phyloP scores from a whole-genome alignment of 768 basidiomycete genomes.

The Leccinum rimulosum region DNA sequence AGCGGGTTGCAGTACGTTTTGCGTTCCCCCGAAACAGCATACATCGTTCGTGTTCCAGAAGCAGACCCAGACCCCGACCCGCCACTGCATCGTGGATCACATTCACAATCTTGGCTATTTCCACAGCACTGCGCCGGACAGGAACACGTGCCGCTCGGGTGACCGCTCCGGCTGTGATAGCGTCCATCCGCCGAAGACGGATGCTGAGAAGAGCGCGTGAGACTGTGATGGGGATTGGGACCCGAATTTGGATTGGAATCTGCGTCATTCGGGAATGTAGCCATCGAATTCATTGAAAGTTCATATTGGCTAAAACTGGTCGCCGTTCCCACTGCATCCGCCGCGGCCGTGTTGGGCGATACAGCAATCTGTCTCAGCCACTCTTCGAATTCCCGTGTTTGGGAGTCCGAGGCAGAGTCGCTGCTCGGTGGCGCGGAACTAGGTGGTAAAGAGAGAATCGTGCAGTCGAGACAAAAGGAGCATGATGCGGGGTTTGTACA shows the following conservation, averaged over 20 bases:
- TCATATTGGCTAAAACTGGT: conserved; percentile 32
- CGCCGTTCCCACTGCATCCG: conserved; percentile 18
- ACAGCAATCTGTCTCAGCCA: conserved; percentile 55
- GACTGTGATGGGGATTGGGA: conserved; percentile 4
- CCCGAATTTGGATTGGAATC: conserved; percentile 9
- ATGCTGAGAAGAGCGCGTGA: conserved; percentile 15
- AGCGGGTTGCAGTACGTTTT: conserved; percentile 13
- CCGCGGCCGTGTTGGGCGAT: conserved; percentile 13
- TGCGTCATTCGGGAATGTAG: conserved; percentile 10
- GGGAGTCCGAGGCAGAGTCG: conserved; percentile 42
- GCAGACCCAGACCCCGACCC: conserved; percentile 7
- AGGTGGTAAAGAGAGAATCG: conserved; percentile 50
- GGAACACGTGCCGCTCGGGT: conserved; percentile 30
- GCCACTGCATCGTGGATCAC: conserved; percentile 25
- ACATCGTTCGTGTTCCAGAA: conserved; percentile 21
- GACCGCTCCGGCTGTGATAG: conserved; percentile 35
- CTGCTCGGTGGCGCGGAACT: conserved; percentile 41
- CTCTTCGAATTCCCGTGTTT: conserved; percentile 53
- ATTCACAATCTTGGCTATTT: conserved; percentile 30
- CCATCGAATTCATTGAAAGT: conserved; percentile 19
- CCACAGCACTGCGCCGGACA: conserved; percentile 35
- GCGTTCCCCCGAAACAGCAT: conserved; percentile 37
- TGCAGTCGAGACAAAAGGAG: conserved; percentile 60
- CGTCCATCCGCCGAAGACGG: conserved; percentile 24
- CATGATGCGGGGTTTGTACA: conserved; percentile 40